Conservation (phyloP, 805 yeast genomes). For the Pichia phayaonensis region DNA sequence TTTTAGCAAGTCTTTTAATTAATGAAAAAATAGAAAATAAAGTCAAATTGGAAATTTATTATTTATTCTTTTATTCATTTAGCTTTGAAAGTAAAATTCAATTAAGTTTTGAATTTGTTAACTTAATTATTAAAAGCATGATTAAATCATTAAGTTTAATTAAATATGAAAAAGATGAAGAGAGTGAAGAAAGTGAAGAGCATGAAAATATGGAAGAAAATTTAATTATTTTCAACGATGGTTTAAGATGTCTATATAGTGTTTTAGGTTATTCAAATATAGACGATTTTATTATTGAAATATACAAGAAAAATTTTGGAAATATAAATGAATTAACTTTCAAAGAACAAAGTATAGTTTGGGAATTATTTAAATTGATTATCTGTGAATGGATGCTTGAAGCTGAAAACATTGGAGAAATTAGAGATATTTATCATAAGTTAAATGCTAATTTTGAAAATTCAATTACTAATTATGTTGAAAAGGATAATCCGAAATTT, state of each 20-base stretch:
- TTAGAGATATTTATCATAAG: not conserved
- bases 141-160: not conserved
- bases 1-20: not conserved
- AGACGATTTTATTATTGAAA: constrained; percentile 1
- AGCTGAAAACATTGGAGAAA: not conserved
- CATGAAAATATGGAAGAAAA: not conserved
- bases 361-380: constrained; percentile 5
- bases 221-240: not conserved
- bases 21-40: not conserved
- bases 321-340: not conserved
- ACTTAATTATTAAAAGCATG: not conserved
- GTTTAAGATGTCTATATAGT: constrained; percentile 2
- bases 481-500: constrained; percentile 5
- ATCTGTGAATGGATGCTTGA: constrained; percentile 6
- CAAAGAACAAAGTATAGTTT: constrained; percentile 1
- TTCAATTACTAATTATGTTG: not conserved
- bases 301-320: not conserved
- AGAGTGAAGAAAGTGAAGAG: no score
- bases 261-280: not conserved
- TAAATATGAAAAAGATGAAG: not conserved
- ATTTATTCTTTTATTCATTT: constrained; percentile 1
- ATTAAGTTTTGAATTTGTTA: not conserved
- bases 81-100: constrained; percentile 1
- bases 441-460: not conserved
- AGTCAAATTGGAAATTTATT: constrained; percentile 2